Base-by-base conservation (phyloP, 495 filamentous ascomycete genomes). In the Daldinia concentrica region DNA sequence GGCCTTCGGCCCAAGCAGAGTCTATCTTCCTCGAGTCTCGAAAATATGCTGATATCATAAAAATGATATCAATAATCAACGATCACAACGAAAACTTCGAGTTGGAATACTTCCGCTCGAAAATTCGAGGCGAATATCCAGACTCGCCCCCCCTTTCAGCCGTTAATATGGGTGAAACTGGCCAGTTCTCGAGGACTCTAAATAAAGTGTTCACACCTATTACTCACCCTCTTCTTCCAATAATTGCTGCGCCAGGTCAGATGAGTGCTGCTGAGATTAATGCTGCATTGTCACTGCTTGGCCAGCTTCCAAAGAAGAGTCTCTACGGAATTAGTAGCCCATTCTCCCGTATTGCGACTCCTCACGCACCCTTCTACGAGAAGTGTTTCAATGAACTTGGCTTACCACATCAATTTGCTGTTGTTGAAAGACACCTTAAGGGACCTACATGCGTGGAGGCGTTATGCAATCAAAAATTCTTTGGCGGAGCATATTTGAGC, bases 381-480 rank as follows among this genome's bases (percentile, higher is more conserved):
- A 94, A 94, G 75, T 94, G 92, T 73, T 90, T 95, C 78, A 95
- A 95, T 75, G 92, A 95, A 77, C 85, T 94, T 22, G 90, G 91
- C 19, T 82, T 95, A n/a, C 92, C 92, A 22, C 92, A 95, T 64
- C 88, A 89, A 62, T 90, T 94, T 74, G 87, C 86, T 30, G 89
- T 89, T n/a, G 86, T 93, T 15, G 92, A 94, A 76, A 84, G 90
- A 43, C 88, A 88, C 1, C 82, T 85, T 8, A 89, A 86, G 68
- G 88, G 85, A 1, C 85, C 88, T 0, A 82, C 89, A 45, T 79
- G 74, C 26, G 74, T 85, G 58, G 91, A 92, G 72, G 80, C 87
- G 2, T 87, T 92, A 72, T 86, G 92, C 65, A 82, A 86, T 29
- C 90, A 92, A 62, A 86, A 86, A 12, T 87, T 84, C 30, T 94